These are phyloP conservation scores for Phytophthora pini DNA, from an alignment of 352 stramenopile species.

Conservation along the genomic window DNA sequence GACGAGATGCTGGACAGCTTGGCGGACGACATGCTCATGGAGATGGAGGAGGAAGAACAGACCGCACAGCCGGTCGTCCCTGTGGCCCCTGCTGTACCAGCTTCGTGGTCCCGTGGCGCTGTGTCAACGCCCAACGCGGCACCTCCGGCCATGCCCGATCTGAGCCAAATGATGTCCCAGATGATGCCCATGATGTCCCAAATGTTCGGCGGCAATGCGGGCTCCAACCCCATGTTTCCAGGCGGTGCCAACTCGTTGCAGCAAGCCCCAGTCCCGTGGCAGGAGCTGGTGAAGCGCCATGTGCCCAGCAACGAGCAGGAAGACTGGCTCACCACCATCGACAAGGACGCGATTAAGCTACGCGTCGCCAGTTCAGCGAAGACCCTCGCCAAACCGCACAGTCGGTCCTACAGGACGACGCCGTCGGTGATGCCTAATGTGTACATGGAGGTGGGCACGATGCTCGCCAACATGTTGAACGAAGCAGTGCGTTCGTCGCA, in stretches of 20 bases:
- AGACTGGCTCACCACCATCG: slow-evolving; percentile 75
- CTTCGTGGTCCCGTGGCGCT: slow-evolving; percentile 39
- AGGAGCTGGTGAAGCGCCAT: slow-evolving; percentile 74
- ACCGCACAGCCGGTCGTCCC: slow-evolving; percentile 1
- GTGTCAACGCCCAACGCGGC: slow-evolving; percentile 7
- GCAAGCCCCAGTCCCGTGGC: slow-evolving; percentile 54
- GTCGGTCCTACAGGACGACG: slow-evolving; percentile 64
- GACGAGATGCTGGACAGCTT: slow-evolving; percentile 85
- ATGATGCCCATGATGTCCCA: slow-evolving; percentile 91
- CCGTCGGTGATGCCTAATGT: slow-evolving; percentile 60
- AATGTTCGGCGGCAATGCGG: slow-evolving; percentile 60
- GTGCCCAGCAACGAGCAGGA: slow-evolving; percentile 59
- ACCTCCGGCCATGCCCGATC: slow-evolving; percentile 54
- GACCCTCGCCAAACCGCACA: slow-evolving; percentile 48
- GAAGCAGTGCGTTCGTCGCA: slow-evolving; percentile 67
- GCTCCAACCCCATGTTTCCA: slow-evolving; percentile 36
- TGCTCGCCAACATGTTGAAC: slow-evolving; percentile 70
- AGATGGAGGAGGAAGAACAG: slow-evolving; percentile 54
- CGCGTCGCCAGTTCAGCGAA: slow-evolving; percentile 39
- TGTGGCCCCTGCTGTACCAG: slow-evolving; percentile 28
- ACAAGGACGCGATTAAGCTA: slow-evolving; percentile 56
- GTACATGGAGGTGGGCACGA: slow-evolving; percentile 65
- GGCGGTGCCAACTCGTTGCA: slow-evolving; percentile 36
- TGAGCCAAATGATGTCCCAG: slow-evolving; percentile 85
- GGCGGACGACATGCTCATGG: slow-evolving; percentile 83